These are phyloP conservation scores for Thuja plicata DNA, from an alignment of 83 land plant genomes.

Conservation along the genomic window DNA sequence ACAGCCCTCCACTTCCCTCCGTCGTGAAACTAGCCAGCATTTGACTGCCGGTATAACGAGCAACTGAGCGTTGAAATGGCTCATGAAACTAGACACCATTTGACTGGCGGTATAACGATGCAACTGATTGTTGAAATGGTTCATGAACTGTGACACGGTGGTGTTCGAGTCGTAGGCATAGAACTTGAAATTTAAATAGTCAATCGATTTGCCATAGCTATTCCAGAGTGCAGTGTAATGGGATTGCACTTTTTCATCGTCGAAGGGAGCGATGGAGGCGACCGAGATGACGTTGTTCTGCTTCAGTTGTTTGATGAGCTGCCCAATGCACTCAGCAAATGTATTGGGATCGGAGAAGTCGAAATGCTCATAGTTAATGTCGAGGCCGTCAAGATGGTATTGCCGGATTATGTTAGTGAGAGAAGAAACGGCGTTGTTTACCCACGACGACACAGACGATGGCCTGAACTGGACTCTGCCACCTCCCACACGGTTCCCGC, in stretches of 20 bases:
- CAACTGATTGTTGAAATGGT: conserved; percentile 26
- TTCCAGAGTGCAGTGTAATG: conserved; percentile 54
- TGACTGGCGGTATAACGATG: conserved; percentile 38
- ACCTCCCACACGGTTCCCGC: too few species aligned
- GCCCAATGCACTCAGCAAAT: too few species aligned
- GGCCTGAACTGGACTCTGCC: too few species aligned
- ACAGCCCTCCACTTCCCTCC: too few species aligned
- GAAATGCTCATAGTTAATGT: too few species aligned
- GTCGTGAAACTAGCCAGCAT: conserved; percentile 33
- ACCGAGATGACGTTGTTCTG: too few species aligned
- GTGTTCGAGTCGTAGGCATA: conserved; percentile 44
- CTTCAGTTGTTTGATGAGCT: too few species aligned
- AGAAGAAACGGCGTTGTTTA: too few species aligned
- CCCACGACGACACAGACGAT: neutral
- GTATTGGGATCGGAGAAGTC: too few species aligned
- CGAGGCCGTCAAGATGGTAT: too few species aligned
- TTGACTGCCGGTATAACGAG: conserved; percentile 39
- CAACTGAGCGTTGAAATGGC: conserved; percentile 24
- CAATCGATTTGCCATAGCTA: conserved; percentile 28
- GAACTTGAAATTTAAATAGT: conserved; percentile 69
- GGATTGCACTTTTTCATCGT: conserved; percentile 28
- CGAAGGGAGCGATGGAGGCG: conserved; percentile 63
- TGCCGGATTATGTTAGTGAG: too few species aligned
- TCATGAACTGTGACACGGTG: conserved; percentile 36
- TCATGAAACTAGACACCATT: conserved; percentile 46